Evolutionary conservation across 2,329 filamentous ascomycete species (phyloP).

Genomic region (Trichophyton simii): DNA sequence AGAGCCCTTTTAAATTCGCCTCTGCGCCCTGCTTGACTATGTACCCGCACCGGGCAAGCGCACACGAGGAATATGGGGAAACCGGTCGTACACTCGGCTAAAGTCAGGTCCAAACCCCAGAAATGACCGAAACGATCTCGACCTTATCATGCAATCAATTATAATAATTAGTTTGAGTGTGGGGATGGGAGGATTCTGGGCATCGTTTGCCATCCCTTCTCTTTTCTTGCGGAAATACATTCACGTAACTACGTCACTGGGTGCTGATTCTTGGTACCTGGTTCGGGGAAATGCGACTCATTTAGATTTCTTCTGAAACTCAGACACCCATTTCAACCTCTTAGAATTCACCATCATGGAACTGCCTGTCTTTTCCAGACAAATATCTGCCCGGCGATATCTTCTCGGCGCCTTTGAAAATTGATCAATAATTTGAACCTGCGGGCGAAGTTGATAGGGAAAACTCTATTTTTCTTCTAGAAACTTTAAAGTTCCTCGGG

Average conservation of each 20-base stretch:
- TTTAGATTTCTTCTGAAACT: not conserved
- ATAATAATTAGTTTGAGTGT: not conserved
- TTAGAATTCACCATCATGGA: not conserved
- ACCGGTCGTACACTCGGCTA: not conserved
- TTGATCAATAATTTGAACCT: not conserved
- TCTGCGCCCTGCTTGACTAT: not conserved
- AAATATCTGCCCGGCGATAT: not conserved
- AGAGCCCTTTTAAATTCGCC: conserved; percentile 3
- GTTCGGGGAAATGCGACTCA: no score
- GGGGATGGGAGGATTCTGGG: not conserved
- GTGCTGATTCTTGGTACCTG: not conserved
- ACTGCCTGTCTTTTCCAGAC: no score
- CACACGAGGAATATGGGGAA: not conserved
- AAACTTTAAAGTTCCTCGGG: not conserved
- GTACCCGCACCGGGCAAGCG: not conserved
- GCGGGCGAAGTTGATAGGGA: not conserved
- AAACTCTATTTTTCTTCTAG: not conserved
- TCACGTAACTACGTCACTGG: not conserved
- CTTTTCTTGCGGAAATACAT: no score
- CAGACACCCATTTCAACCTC: not conserved
- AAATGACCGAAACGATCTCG: not conserved
- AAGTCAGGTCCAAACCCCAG: not conserved
- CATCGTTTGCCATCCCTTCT: not conserved
- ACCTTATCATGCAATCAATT: not conserved
- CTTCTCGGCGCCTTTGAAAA: not conserved